phyloP scores from a whole-genome alignment of 257 asterid species.

The Solanum microdontum region DNA sequence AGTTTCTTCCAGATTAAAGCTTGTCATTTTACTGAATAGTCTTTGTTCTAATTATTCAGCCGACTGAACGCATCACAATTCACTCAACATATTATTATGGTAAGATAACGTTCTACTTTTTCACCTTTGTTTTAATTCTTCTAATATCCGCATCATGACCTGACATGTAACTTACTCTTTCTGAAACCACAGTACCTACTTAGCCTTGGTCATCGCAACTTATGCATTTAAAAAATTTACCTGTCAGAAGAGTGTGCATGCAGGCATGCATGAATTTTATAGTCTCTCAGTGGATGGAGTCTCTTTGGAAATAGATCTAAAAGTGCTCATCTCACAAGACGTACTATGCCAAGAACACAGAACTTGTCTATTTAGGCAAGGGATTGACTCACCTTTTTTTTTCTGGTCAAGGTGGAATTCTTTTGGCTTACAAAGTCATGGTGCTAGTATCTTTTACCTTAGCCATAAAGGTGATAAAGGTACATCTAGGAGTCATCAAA shows the following conservation, averaged over 20 bases:
- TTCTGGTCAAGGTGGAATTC: background rate
- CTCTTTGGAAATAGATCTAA: background rate
- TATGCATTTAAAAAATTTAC: background rate
- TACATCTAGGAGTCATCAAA: background rate
- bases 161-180: background rate
- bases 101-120: slow-evolving; percentile 10
- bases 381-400: background rate
- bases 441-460: background rate
- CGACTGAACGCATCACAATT: slow-evolving; percentile 82
- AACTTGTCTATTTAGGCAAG: background rate
- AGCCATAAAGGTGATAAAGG: background rate
- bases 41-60: slow-evolving; percentile 27
- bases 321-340: background rate
- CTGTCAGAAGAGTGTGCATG: background rate
- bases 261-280: background rate
- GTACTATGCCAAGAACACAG: background rate
- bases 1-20: background rate
- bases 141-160: background rate
- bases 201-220: background rate
- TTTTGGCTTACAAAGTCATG: background rate
- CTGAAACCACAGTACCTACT: background rate
- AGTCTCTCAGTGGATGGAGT: background rate
- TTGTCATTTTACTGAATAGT: slow-evolving; percentile 6
- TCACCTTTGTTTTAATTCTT: background rate
- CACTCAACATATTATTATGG: slow-evolving; percentile 89